Conservation (phyloP, 768 basidiomycete species). For the Naganishia vaughanmartiniae region DNA sequence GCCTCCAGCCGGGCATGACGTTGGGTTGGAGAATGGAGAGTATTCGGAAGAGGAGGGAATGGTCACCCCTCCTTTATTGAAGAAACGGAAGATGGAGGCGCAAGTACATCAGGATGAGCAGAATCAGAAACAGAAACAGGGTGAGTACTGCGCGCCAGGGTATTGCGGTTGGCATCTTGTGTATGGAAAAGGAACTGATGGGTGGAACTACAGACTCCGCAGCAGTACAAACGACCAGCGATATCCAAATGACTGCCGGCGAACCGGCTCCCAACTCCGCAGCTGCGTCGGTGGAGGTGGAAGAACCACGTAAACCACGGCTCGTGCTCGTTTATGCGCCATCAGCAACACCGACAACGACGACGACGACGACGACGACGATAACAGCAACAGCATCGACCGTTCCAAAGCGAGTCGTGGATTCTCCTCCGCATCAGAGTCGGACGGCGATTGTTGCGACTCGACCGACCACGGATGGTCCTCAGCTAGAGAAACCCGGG, state of each 20-base stretch:
- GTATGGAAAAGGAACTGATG: neutral
- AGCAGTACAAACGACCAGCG: too few species aligned
- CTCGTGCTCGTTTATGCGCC: neutral
- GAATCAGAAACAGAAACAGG: neutral
- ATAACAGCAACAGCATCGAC: neutral
- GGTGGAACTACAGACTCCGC: too few species aligned
- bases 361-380: neutral
- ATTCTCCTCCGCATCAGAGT: slow-evolving; percentile 20
- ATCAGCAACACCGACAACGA: neutral
- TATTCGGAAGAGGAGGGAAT: slow-evolving; percentile 21
- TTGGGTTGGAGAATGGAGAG: slow-evolving; percentile 1
- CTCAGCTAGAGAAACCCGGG: neutral
- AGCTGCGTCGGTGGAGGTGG: neutral
- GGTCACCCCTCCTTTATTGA: slow-evolving; percentile 12
- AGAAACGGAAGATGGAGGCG: slow-evolving; percentile 11
- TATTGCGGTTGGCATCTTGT: neutral
- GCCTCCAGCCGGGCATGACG: neutral
- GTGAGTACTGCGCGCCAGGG: neutral
- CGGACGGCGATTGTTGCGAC: too few species aligned
- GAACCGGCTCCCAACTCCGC: neutral
- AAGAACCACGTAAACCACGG: neutral
- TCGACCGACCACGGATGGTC: neutral
- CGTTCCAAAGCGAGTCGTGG: slow-evolving; percentile 1
- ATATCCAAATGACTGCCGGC: neutral
- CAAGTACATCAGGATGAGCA: neutral